Percentiles rank a stretch among this genome's conserved stretches.
Conservation (phyloP, 108 stramenopile genomes). For the Skeletonema potamos region DNA sequence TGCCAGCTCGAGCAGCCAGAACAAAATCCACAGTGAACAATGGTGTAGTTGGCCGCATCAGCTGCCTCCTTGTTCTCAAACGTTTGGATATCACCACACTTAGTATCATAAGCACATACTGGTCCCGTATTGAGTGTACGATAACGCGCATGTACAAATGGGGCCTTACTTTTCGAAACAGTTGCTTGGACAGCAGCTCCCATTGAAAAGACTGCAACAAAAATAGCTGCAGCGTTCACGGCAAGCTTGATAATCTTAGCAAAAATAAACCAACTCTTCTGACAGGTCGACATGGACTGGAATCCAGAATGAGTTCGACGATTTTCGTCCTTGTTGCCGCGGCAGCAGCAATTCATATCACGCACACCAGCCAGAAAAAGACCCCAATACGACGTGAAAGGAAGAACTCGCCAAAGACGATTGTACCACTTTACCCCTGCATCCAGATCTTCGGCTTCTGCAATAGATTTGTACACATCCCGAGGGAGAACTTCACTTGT, state of each 20-base stretch:
- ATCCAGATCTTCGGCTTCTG: neutral
- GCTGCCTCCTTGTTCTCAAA: constrained; percentile 18
- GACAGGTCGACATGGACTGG: constrained; percentile 1
- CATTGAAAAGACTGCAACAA: neutral
- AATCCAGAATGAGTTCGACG: neutral
- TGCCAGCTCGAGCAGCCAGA: constrained; percentile 41
- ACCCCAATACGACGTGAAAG: constrained; percentile 6
- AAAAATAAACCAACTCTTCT: constrained; percentile 6
- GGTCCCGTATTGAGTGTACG: neutral
- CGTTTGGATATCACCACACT: constrained; percentile 10
- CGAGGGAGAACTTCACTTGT: neutral
- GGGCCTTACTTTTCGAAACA: neutral
- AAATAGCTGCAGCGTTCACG: neutral
- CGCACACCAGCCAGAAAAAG: constrained; percentile 2
- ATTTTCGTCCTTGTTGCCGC: neutral
- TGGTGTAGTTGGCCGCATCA: constrained; percentile 9
- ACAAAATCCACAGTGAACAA: constrained; percentile 38
- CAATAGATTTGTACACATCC: constrained; percentile 8
- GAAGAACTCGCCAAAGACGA: constrained; percentile 10
- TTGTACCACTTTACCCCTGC: constrained; percentile 6
- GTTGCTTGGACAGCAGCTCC: neutral
- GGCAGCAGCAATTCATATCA: constrained; percentile 2
- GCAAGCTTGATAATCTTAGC: neutral
- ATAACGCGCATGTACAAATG: neutral
- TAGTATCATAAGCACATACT: neutral